Base-by-base conservation (phyloP, 768 basidiomycete species). In the Boletus rubropictus region DNA sequence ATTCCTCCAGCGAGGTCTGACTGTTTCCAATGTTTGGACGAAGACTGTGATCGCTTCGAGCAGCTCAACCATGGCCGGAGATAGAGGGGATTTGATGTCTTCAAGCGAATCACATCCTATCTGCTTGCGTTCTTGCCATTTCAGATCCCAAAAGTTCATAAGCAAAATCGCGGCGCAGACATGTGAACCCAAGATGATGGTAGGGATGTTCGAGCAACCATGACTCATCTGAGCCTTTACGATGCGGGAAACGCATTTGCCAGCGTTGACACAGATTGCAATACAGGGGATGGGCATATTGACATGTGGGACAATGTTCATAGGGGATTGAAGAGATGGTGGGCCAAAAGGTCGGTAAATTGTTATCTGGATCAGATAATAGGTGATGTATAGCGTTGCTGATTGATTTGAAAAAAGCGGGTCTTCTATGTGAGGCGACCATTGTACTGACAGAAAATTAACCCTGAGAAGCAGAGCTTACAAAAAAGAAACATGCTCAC, bases 321-420 rank as follows among this genome's bases (percentile, higher is more conserved):
- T 34, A 35, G 54, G 53, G 11, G 59, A 62, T 33, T 62, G 54
- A 24, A 67, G 48, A 17, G 69, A 70, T 6, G 69, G 60, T 15
- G 74, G 76, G 32, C 86, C 77, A 64, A 85, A 85, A 2, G 83
- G 80, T 25, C 86, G 78, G 59, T 86, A 81, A 25, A 89, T 74
- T 43, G 86, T 67, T 60, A 89, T 84, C 60, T 79, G 75, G 28
- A 70, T 69, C 34, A 80, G 61, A 64, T 87, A 78, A 60, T 84
- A 89, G 6, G 75, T 68, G 17, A 73, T 68, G 45, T 78, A 74
- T 25, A 89, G 59, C 7, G 71, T 70, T 8, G 81, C 77, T 11
- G 82, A 77, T 59, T 84, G 81, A 31, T 72, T 68, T 35, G 80
- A 74, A 46, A 80, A 76, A 2, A 68, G 50, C 1, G 69, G 59